Conservation (phyloP, 78 protist genomes). For the Isochrysis galbana region DNA sequence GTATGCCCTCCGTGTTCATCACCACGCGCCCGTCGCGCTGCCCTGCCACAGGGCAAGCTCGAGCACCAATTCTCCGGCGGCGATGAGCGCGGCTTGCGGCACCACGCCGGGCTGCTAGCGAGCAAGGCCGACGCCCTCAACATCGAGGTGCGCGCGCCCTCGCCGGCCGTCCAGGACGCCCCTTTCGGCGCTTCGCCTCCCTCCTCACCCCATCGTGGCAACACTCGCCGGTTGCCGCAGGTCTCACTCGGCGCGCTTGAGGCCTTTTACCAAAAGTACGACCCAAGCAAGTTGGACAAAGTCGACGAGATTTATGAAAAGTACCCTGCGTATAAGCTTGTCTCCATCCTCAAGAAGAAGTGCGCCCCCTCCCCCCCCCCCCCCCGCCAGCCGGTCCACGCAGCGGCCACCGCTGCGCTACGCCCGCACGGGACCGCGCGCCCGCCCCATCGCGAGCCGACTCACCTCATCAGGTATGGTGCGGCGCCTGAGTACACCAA, state of each 20-base stretch:
- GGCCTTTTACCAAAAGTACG: background rate
- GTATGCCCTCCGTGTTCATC: too few relatives aligned
- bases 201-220: too few relatives aligned
- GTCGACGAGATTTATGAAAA: slow-evolving; percentile 25
- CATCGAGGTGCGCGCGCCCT: too few relatives aligned
- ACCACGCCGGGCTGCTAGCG: too few relatives aligned
- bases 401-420: background rate
- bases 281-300: slow-evolving; percentile 10
- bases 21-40: too few relatives aligned
- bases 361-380: background rate
- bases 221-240: too few relatives aligned
- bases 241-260: slow-evolving; percentile 31
- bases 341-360: slow-evolving; percentile 31
- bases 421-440: background rate
- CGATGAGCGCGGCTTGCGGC: background rate
- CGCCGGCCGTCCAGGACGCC: too few relatives aligned
- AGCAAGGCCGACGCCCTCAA: too few relatives aligned
- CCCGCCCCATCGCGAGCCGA: too few relatives aligned
- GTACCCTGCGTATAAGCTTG: slow-evolving; percentile 22
- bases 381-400: background rate
- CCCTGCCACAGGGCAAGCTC: too few relatives aligned
- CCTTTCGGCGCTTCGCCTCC: too few relatives aligned
- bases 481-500: background rate
- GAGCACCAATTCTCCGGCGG: slow-evolving; percentile 35
- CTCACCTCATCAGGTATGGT: background rate